A percentile compares a stretch with the other conserved stretches of the same genome.
Evolutionary conservation across 1,284 basidiomycete species (phyloP).

Genomic region (Tranzscheliella williamsii): DNA sequence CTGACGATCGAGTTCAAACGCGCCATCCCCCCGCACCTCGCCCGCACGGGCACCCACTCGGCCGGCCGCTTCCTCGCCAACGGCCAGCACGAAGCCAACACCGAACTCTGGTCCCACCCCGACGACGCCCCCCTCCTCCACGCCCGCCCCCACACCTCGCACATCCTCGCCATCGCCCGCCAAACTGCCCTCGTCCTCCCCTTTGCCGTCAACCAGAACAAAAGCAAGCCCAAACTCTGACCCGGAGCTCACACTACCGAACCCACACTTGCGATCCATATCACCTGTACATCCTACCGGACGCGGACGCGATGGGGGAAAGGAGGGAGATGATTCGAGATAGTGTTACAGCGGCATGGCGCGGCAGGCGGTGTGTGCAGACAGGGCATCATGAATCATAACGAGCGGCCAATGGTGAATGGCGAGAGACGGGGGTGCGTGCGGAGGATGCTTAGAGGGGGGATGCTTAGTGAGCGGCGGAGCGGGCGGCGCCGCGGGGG

Average conservation of each 20-base stretch:
- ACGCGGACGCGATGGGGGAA: no score
- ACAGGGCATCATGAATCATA: no score
- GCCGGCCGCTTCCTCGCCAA: conserved; percentile 28
- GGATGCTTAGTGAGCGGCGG: background rate
- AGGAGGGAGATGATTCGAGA: no score
- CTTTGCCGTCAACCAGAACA: conserved; percentile 23
- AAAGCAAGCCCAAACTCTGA: conserved; percentile 17
- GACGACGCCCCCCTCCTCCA: conserved; percentile 2
- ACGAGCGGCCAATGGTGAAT: no score
- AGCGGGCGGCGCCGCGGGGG: background rate
- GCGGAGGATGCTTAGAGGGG: no score
- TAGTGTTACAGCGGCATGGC: no score
- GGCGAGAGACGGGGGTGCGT: no score
- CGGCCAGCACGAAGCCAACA: conserved; percentile 38
- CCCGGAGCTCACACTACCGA: no score
- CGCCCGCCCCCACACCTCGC: background rate
- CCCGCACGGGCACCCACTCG: conserved; percentile 5
- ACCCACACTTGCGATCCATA: no score
- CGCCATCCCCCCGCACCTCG: background rate
- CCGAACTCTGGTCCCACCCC: conserved; percentile 30
- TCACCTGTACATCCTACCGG: background rate
- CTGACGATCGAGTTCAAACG: conserved; percentile 42
- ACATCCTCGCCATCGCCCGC: conserved; percentile 26
- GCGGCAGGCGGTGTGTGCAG: no score
- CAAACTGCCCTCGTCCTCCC: conserved; percentile 30